A percentile compares a stretch with the other conserved stretches of the same genome.
These are phyloP conservation scores for Lanmaoa pseudosensibilis DNA, from an alignment of 768 basidiomycete species.

Conservation along the genomic window DNA sequence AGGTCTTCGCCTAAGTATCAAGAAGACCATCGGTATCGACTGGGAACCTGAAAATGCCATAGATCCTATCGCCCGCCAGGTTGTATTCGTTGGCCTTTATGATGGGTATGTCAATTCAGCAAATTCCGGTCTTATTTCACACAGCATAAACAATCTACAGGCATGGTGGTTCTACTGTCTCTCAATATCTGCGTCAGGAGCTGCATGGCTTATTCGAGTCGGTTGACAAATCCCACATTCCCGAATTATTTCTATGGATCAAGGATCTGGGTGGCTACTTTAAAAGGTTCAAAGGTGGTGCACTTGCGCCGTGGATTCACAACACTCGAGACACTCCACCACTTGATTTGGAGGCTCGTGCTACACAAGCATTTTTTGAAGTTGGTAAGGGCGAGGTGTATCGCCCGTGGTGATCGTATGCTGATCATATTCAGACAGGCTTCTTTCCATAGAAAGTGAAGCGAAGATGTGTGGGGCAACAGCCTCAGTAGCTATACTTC, in stretches of 20 bases:
- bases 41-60: conserved; percentile 67
- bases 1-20: conserved; percentile 66
- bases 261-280: conserved; percentile 89
- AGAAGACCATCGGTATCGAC: conserved; percentile 58
- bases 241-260: conserved; percentile 74
- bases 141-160: conserved; percentile 41
- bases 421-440: conserved; percentile 52
- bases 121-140: neutral
- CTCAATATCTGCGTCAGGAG: conserved; percentile 82
- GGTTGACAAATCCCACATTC: conserved; percentile 66
- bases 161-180: conserved; percentile 89
- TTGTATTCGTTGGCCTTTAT: conserved; percentile 85
- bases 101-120: conserved; percentile 64
- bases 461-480: conserved; percentile 85
- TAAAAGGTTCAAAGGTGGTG: conserved; percentile 82
- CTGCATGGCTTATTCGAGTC: conserved; percentile 84
- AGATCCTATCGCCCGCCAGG: conserved; percentile 66
- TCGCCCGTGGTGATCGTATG: conserved; percentile 1
- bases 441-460: conserved; percentile 64
- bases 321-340: conserved; percentile 30
- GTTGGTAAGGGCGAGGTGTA: conserved; percentile 41
- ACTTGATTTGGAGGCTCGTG: conserved; percentile 81
- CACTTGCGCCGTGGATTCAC: conserved; percentile 64
- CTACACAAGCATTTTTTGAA: conserved; percentile 85
- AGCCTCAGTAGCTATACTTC: conserved; percentile 87